Percentiles rank a stretch among this genome's conserved stretches.
Conservation (phyloP, 2,329 filamentous ascomycete species). For the Dactylellina drechsleri region DNA sequence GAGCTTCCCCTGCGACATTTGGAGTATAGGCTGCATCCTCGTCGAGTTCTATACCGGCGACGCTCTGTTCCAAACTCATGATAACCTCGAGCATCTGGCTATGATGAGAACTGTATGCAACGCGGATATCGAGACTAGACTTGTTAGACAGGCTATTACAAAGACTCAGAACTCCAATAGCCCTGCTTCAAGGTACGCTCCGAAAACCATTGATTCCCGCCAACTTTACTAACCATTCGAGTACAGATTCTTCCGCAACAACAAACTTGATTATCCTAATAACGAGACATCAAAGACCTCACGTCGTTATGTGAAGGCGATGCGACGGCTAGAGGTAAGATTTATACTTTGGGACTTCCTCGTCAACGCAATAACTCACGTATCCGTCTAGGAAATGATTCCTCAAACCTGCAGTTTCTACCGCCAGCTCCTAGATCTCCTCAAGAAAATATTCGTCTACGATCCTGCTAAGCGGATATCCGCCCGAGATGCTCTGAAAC, state of each 20-base stretch:
- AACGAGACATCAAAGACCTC: constrained; percentile 73
- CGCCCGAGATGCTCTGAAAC: constrained; percentile 73
- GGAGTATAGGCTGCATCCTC: constrained; percentile 78
- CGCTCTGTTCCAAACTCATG: constrained; percentile 76
- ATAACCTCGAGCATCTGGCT: constrained; percentile 77
- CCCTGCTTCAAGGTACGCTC: constrained; percentile 72
- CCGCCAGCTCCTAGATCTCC: constrained; percentile 71
- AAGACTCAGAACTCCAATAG: constrained; percentile 70
- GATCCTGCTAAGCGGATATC: constrained; percentile 74
- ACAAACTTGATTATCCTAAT: constrained; percentile 73
- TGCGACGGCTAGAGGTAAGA: constrained; percentile 72
- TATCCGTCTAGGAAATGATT: constrained; percentile 70
- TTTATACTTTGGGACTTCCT: neutral
- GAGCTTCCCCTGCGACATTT: constrained; percentile 78
- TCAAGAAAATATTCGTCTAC: constrained; percentile 75
- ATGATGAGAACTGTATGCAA: constrained; percentile 79
- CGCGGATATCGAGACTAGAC: constrained; percentile 68
- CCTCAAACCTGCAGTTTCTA: constrained; percentile 69
- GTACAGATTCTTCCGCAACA: constrained; percentile 73
- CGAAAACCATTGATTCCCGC: neutral
- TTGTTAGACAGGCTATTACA: constrained; percentile 70
- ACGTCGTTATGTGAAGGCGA: constrained; percentile 75
- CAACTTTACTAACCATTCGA: neutral
- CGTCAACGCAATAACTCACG: constrained; percentile 35
- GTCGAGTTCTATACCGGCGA: constrained; percentile 78